Conservation (phyloP, 768 basidiomycete species). For the Lentinula aciculospora region DNA sequence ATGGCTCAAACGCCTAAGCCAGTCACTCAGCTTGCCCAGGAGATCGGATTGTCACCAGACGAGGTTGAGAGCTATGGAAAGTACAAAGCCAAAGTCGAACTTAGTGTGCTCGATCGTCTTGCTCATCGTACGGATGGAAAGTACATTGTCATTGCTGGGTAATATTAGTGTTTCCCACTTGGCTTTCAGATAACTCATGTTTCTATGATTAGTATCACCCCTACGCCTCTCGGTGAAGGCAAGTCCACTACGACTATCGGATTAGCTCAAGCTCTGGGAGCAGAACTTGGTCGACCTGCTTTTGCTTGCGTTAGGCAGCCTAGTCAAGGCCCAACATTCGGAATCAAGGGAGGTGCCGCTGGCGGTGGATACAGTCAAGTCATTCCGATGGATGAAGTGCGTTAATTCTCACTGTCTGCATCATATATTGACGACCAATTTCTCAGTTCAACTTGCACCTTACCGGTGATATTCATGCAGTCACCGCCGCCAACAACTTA, state of each 20-base stretch:
- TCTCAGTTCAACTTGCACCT: constrained; percentile 88
- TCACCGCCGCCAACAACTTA: constrained; percentile 95
- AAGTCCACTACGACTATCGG: constrained; percentile 99
- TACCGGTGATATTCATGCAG: constrained; percentile 97
- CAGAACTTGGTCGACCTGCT: constrained; percentile 85
- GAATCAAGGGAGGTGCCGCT: constrained; percentile 98
- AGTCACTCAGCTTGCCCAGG: constrained; percentile 73
- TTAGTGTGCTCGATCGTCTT: constrained; percentile 81
- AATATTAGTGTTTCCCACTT: constrained; percentile 15
- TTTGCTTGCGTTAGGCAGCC: constrained; percentile 98
- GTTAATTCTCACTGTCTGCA: constrained; percentile 7
- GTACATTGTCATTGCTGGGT: constrained; percentile 95
- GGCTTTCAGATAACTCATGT: constrained; percentile 10
- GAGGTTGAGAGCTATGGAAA: constrained; percentile 94
- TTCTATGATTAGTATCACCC: constrained; percentile 65
- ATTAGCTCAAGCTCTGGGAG: constrained; percentile 92
- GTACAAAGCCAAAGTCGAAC: constrained; percentile 96
- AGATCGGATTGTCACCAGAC: constrained; percentile 80
- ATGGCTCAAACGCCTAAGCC: constrained; percentile 93
- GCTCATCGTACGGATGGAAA: constrained; percentile 86
- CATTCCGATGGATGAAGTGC: constrained; percentile 87
- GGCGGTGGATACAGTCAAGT: constrained; percentile 98
- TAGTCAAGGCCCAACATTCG: constrained; percentile 97
- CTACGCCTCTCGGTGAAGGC: constrained; percentile 95
- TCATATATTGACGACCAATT: background rate